phyloP scores from a whole-genome alignment of 495 filamentous ascomycete species.

The Beverwykella pulmonaria region DNA sequence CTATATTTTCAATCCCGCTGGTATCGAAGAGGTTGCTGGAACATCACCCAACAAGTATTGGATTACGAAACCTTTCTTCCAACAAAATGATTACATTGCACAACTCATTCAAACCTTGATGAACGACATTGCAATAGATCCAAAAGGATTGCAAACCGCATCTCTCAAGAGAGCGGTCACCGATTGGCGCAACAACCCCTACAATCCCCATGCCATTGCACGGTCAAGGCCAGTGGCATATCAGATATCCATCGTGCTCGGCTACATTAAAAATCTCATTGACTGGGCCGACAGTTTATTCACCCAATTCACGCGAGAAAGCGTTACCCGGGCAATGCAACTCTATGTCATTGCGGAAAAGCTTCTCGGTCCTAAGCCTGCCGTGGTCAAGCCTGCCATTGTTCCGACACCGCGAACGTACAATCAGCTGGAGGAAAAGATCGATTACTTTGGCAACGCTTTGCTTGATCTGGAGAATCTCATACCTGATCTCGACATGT shows the following conservation, averaged over 20 bases:
- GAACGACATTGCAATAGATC: background rate
- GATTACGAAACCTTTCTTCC: background rate
- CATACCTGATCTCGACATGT: background rate
- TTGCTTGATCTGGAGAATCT: slow-evolving; percentile 1
- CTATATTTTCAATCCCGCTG: background rate
- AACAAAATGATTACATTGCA: background rate
- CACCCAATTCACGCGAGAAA: slow-evolving; percentile 44
- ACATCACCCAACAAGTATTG: background rate
- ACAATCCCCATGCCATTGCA: slow-evolving; percentile 38
- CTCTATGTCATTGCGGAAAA: slow-evolving; percentile 45
- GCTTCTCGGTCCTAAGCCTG: slow-evolving; percentile 38
- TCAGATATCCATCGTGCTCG: slow-evolving; percentile 45
- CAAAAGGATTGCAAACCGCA: background rate
- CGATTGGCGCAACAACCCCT: slow-evolving; percentile 38
- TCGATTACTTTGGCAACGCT: slow-evolving; percentile 12
- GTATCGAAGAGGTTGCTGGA: background rate
- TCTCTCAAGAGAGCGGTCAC: background rate
- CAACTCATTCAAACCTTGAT: background rate
- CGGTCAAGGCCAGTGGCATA: slow-evolving; percentile 42
- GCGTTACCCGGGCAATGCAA: slow-evolving; percentile 45
- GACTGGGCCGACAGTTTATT: slow-evolving; percentile 46
- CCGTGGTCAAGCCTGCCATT: slow-evolving; percentile 28
- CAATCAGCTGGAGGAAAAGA: background rate
- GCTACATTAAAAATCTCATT: slow-evolving; percentile 47
- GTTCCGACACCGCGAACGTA: slow-evolving; percentile 27